Percentiles rank a stretch among this genome's conserved stretches.
Conservation (phyloP, 495 filamentous ascomycete genomes). For the Xylaria curta region DNA sequence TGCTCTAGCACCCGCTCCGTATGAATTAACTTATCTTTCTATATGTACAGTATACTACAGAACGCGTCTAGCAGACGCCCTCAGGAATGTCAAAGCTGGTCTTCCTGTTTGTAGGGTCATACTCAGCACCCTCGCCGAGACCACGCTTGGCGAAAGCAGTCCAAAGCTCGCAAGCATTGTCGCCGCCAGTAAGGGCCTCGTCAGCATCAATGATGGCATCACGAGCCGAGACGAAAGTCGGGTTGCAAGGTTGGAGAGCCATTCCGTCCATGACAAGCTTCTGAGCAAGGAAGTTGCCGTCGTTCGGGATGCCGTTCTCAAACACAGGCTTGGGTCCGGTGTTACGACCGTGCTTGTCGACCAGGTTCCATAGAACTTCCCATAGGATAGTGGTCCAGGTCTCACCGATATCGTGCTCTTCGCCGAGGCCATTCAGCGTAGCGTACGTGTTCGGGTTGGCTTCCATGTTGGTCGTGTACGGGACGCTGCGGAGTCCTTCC, state of each 20-base stretch:
- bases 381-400: constrained; percentile 53
- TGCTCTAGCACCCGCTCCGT: background rate
- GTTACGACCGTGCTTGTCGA: constrained; percentile 52
- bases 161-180: constrained; percentile 52
- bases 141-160: constrained; percentile 52
- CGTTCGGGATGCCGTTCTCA: constrained; percentile 44
- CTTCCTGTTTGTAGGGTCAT: constrained; percentile 22
- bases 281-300: constrained; percentile 51
- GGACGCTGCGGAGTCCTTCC: constrained; percentile 44
- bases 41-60: background rate
- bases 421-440: constrained; percentile 36
- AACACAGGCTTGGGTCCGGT: constrained; percentile 42
- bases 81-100: constrained; percentile 24
- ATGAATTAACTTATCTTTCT: background rate
- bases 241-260: constrained; percentile 54
- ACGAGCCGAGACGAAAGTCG: constrained; percentile 48
- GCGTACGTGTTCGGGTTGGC: constrained; percentile 47
- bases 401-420: constrained; percentile 48
- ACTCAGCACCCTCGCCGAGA: constrained; percentile 39
- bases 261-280: constrained; percentile 55
- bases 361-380: constrained; percentile 51
- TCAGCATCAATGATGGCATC: constrained; percentile 55
- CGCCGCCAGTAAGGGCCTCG: constrained; percentile 45
- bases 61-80: constrained; percentile 29
- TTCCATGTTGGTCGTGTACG: constrained; percentile 46